Base-by-base conservation (phyloP, 1,284 basidiomycete genomes). In the Termitomyces sp. region DNA sequence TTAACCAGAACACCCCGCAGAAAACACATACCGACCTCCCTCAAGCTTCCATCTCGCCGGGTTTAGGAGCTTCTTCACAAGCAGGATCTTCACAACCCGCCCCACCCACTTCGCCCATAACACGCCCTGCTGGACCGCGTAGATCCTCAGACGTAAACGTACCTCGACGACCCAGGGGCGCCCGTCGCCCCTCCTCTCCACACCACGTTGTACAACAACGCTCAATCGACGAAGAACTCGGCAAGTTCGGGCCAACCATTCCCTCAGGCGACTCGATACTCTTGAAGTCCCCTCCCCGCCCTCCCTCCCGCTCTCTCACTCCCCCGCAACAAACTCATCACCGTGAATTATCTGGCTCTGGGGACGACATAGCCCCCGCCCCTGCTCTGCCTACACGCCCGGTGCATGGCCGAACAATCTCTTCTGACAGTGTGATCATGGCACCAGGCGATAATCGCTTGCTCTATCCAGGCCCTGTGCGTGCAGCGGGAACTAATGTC, bases 381-480 rank as follows among this genome's bases (percentile, higher is more conserved):
- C 37, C 40, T 11, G 43, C 37, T 7, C 35, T 38, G n/a, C 30
- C 40, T 8, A 21, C 53, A 33, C 55, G 58, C 26, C 42, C 21
- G 6, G 38, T 7, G 14, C 62, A 61, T 48, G 40, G 31, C 10
- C 57, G 61, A 3, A 59, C 42, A 30, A 1, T 55, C n/a, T 70
- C 70, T 5, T 64, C 68, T 1, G 70, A 69, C 47, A 72, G 68
- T 33, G 74, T 73, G 26, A 68, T 53, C 28, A 72, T 73, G 34
- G 68, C 54, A 43, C 72, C 69, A 37, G 64, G 69, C 24, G 72
- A 67, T 51, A 69, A 67, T 49, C 63, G 65, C 5, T 64, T 67
- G 58, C 70, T 74, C 53, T 76, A 73, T 56, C 67, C 72, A 31
- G 72, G 71, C 14, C 54, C 69, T 33, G 74, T 69, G 31, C 60